phyloP scores from a whole-genome alignment of 306 rosid genomes.

The Ammopiptanthus mongolicus region DNA sequence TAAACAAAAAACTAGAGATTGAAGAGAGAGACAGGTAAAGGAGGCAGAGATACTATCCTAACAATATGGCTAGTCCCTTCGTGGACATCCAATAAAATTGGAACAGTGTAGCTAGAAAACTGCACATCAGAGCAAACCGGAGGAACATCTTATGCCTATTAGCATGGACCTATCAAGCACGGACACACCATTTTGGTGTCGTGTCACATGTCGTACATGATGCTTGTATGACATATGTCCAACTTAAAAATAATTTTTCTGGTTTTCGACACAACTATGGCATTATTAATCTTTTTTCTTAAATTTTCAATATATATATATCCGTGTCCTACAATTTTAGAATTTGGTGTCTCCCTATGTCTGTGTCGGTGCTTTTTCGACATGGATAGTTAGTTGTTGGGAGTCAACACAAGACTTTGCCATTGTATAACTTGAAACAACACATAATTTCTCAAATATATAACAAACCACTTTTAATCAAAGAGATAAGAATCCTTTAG shows the following conservation, averaged over 20 bases:
- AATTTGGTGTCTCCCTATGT: too few relatives aligned
- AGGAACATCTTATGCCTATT: background rate
- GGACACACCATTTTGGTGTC: background rate
- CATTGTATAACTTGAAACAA: slow-evolving; percentile 9
- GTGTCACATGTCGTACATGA: background rate
- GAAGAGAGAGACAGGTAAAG: background rate
- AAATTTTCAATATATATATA: too few relatives aligned
- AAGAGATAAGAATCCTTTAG: background rate
- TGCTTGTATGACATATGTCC: background rate
- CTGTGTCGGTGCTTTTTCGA: background rate
- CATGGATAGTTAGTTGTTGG: background rate
- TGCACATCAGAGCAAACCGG: background rate
- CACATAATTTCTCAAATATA: background rate
- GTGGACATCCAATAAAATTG: background rate
- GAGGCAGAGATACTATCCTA: background rate
- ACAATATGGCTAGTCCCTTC: background rate
- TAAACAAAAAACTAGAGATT: background rate
- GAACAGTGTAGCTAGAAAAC: background rate
- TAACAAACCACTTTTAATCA: background rate
- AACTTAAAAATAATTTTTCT: background rate
- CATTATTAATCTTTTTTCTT: too few relatives aligned
- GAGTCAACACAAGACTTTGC: background rate
- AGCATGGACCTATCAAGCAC: background rate
- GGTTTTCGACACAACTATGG: too few relatives aligned
- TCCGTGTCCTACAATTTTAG: too few relatives aligned